Evolutionary conservation across 441 rosid species (phyloP).

Genomic region (Melastoma candidum): DNA sequence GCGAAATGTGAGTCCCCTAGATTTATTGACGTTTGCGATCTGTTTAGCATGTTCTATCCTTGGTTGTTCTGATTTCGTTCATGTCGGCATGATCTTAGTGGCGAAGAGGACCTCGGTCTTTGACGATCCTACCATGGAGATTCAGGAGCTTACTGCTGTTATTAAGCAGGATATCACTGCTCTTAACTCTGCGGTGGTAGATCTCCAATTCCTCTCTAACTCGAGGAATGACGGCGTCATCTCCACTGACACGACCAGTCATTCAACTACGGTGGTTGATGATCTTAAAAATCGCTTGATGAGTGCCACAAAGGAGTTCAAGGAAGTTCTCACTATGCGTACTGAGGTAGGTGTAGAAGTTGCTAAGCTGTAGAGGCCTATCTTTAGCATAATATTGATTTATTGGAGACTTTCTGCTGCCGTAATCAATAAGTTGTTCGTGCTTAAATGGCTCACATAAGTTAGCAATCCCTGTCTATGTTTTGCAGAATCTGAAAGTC

Average conservation of each 20-base stretch:
- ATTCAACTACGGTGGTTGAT: slow-evolving; percentile 72
- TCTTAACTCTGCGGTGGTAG: slow-evolving; percentile 77
- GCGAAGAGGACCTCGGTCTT: slow-evolving; percentile 88
- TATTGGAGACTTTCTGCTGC: neutral
- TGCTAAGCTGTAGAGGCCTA: neutral
- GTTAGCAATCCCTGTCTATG: slow-evolving; percentile 2
- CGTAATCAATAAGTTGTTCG: neutral
- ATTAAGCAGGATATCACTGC: slow-evolving; percentile 91
- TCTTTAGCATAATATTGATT: neutral
- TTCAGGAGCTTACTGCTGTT: slow-evolving; percentile 80
- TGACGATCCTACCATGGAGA: slow-evolving; percentile 89
- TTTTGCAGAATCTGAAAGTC: slow-evolving; percentile 67
- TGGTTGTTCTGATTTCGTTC: neutral
- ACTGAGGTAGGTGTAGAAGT: slow-evolving; percentile 49
- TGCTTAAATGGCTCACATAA: neutral
- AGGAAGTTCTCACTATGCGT: slow-evolving; percentile 81
- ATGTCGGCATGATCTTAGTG: slow-evolving; percentile 24
- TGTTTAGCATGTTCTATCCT: no score
- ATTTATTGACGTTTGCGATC: no score
- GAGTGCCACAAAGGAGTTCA: slow-evolving; percentile 84
- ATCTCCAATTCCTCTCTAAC: slow-evolving; percentile 72
- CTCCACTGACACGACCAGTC: slow-evolving; percentile 71
- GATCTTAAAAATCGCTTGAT: slow-evolving; percentile 55
- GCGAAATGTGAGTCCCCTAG: slow-evolving; percentile 18
- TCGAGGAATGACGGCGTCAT: slow-evolving; percentile 59